Base-by-base conservation (phyloP, 345 rosid species). In the Fremontodendron californicum region DNA sequence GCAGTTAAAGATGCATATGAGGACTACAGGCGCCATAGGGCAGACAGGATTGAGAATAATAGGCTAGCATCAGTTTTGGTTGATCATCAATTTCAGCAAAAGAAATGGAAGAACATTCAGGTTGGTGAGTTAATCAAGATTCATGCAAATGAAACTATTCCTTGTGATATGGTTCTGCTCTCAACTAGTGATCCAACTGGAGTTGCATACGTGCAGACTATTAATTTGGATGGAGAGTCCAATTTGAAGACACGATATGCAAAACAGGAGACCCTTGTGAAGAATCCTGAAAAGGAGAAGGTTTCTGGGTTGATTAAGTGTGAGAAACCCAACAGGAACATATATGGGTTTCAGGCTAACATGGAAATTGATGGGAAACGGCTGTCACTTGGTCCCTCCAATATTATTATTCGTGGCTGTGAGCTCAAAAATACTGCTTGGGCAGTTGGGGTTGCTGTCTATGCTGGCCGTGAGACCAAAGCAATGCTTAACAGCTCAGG, bases 401-500 rank as follows among this genome's bases (percentile, higher is more conserved):
- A 94, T 75, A 92, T 94, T 79, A 37, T 96, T 81, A 91, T 94
- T 40, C 89, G 99, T 40, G 99, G 99, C 37, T 96, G 99, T 81
- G 94, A 92, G 90, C 91, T 96, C 51, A 94, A 92, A 87, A 96
- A 94, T 80, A 92, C 99, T 79, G 46, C 84, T 49, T 91, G 97
- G 97, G 94, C 88, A 11, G 45, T 90, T 68, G 98, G 99, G 16
- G 92, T 91, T 75, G 97, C 81, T 6, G 98, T 93, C 1, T 91
- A 93, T 82, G 90, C 97, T 84, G 98, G 99, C 5, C 80, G 91
- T 54, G 99, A 96, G 88, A 93, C 97, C 64, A 94, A 92, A 86
- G 99, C 84, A n/a, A 96, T 94, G 98, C 89, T 96, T 60, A 96
- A 96, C 88, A 96, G 76, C 89, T 90, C 98, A 1, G 98, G 98